Conservation (phyloP, 441 rosid species). For the Gossypium armourianum region DNA sequence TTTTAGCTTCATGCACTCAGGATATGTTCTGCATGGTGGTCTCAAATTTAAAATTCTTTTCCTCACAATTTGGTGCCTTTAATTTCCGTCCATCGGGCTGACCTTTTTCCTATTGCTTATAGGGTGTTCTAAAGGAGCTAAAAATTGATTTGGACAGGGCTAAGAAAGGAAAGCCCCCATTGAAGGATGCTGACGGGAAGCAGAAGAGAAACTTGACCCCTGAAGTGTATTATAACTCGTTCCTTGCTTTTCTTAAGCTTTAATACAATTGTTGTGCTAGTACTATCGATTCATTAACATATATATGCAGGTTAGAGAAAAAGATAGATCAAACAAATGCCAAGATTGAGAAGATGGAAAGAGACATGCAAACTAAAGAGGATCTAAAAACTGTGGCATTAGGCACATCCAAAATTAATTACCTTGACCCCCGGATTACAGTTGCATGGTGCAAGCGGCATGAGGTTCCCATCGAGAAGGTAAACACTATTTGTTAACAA, state of each 20-base stretch:
- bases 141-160: slow-evolving; percentile 73
- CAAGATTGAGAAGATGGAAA: slow-evolving; percentile 80
- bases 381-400: slow-evolving; percentile 88
- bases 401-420: slow-evolving; percentile 94
- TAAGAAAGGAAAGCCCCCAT: slow-evolving; percentile 81
- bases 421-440: slow-evolving; percentile 91
- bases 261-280: neutral
- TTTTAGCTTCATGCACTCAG: neutral
- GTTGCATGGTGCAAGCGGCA: slow-evolving; percentile 99
- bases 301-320: slow-evolving; percentile 24
- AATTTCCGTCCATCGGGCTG: slow-evolving; percentile 12
- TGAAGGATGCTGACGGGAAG: slow-evolving; percentile 77
- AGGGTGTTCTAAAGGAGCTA: slow-evolving; percentile 60
- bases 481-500: slow-evolving; percentile 15
- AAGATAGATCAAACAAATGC: slow-evolving; percentile 53
- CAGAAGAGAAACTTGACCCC: slow-evolving; percentile 75
- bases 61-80: neutral
- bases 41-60: neutral
- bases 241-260: slow-evolving; percentile 8
- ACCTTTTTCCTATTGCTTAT: slow-evolving; percentile 22
- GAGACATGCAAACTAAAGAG: slow-evolving; percentile 72
- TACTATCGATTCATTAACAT: too few species aligned
- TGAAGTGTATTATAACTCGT: slow-evolving; percentile 51
- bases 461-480: slow-evolving; percentile 98
- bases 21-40: neutral